Conservation (phyloP, 176 grass and related monocot genomes). For the Aegilops sharonensis region DNA sequence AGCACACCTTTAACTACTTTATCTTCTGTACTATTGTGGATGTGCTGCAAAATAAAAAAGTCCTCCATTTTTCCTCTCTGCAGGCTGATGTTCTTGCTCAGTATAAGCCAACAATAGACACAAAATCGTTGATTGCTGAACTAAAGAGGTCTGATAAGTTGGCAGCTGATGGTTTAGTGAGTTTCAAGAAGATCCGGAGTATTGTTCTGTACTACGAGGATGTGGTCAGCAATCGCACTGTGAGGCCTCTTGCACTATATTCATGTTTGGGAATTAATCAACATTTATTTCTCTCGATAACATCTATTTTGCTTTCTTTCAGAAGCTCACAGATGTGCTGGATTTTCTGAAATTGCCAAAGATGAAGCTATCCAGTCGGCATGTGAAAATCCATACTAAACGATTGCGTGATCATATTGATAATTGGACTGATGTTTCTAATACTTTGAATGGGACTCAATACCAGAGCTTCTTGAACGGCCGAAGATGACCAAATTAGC, state of each 20-base stretch:
- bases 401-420: conserved; percentile 61
- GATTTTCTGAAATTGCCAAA: conserved; percentile 80
- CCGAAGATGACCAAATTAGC: conserved; percentile 40
- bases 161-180: conserved; percentile 52
- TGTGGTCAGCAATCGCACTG: conserved; percentile 59
- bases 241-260: conserved; percentile 42
- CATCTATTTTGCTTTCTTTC: conserved; percentile 11
- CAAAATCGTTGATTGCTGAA: conserved; percentile 49
- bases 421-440: conserved; percentile 77
- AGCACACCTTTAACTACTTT: neutral
- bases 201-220: conserved; percentile 94
- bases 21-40: neutral
- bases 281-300: neutral
- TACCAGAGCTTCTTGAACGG: conserved; percentile 66
- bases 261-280: neutral
- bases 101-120: conserved; percentile 76
- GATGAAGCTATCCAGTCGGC: conserved; percentile 58
- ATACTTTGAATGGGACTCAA: conserved; percentile 60
- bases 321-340: conserved; percentile 82
- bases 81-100: conserved; percentile 83
- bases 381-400: conserved; percentile 92
- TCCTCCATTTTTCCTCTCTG: conserved; percentile 9
- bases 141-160: conserved; percentile 53
- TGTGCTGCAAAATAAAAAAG: conserved; percentile 10
- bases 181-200: conserved; percentile 69